Evolutionary conservation across 768 basidiomycete genomes (phyloP), one percentile per base, ranked within the genome.

Genomic region (Collybia mongolica): DNA sequence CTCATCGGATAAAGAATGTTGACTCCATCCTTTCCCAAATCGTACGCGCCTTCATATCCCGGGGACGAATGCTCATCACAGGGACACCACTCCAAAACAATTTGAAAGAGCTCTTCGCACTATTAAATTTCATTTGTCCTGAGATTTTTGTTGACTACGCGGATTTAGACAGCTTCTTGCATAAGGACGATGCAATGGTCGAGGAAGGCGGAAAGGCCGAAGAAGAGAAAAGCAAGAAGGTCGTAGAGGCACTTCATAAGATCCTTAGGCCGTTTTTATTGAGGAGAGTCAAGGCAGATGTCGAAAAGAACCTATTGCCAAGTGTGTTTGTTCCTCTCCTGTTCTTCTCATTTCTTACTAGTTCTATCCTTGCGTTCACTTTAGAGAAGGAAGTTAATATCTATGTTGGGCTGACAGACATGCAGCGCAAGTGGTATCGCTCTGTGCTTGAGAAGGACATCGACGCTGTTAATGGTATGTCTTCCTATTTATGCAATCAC

Each of bases 341-440:
- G 24, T 28, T 9, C 8, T 6, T 44, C 18, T 17, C 1, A 9
- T 5, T 5, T 5, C 8, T 26, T 19, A 15, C 14, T 8, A 18
- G 46, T 44, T 5, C 49, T 62, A 15, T 56, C 15, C 41, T 44
- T 15, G 35, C 35, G 22, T 14, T 22, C 1, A 11, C 2, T 44
- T 44, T 57, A 92, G 90, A 98, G 73, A 98, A 98, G 73, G 97
- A 98, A 62, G 94, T 98, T 66, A 99, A 98, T 61, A 93, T 98
- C 39, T 99, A 98, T 51, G 90, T 99, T 44, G 95, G 95, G 44
- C 80, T 98, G 52, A 89, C 93, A 6, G 94, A 97, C 19, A 94
- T 99, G 93, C 97, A 99, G 65, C 74, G 93, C 23, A 98, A 95
- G 64, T 98, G 96, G 97, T 98, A 99, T 68, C 86, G 93, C 24